Evolutionary conservation across 23 red algal genomes (phyloP).

Genomic region (Gracilariopsis chorda): DNA sequence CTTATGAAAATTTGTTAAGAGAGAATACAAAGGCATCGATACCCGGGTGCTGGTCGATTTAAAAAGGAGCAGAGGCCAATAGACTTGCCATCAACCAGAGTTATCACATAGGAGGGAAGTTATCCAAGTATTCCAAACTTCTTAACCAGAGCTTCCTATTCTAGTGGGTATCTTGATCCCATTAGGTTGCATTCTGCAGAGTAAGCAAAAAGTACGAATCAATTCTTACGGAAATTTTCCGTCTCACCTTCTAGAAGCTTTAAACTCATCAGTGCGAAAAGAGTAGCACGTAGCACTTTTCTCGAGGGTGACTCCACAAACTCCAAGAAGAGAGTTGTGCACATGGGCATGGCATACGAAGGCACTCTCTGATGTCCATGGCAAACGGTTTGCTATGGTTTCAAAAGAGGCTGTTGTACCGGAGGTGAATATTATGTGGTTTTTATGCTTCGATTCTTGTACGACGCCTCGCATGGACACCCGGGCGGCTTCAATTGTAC

Average conservation of each 20-base stretch:
- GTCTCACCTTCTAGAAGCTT: not conserved
- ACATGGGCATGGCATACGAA: conserved; percentile 36
- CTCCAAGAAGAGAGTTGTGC: conserved; percentile 39
- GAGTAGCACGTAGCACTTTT: conserved; percentile 1
- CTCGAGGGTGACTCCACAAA: conserved; percentile 14
- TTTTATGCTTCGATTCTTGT: not conserved
- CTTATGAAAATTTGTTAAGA: conserved; percentile 52
- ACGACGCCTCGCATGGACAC: conserved; percentile 19
- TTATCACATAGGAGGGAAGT: not conserved
- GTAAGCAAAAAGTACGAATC: conserved; percentile 27
- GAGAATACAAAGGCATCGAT: conserved; percentile 55
- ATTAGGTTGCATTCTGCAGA: conserved; percentile 68
- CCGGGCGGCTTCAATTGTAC: not conserved
- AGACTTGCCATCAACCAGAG: conserved; percentile 47
- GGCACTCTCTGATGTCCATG: conserved; percentile 8
- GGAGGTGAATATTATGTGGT: conserved; percentile 53
- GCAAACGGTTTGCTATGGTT: conserved; percentile 32
- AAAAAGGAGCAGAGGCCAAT: not conserved
- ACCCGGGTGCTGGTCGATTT: conserved; percentile 17
- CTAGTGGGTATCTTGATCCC: conserved; percentile 41
- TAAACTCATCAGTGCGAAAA: conserved; percentile 1
- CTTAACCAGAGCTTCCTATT: not conserved
- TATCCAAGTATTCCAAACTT: conserved; percentile 8
- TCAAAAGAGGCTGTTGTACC: conserved; percentile 49
- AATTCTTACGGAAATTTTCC: not conserved